These are phyloP conservation scores for Candida tetrigidarum DNA, from an alignment of 1,139 yeast genomes.

Conservation along the genomic window DNA sequence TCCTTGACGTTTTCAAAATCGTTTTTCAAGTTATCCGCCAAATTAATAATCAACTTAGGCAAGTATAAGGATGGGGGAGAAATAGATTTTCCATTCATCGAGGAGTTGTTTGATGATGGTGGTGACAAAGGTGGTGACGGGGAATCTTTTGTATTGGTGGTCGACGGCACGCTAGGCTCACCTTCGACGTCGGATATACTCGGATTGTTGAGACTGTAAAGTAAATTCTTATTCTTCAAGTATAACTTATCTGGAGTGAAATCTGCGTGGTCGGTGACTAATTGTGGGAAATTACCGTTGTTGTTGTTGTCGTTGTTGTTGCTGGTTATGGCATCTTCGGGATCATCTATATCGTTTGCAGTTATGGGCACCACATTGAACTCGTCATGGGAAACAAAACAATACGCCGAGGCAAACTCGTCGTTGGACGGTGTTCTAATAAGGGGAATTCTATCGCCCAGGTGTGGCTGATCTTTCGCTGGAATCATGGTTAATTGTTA, in stretches of 20 bases:
- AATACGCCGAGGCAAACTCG: constrained; percentile 28
- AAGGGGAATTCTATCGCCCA: background rate
- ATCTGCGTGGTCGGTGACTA: constrained; percentile 19
- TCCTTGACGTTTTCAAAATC: constrained; percentile 36
- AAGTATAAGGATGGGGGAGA: constrained; percentile 42
- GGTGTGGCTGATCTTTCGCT: background rate
- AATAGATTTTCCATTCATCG: constrained; percentile 11
- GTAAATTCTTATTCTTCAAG: constrained; percentile 39
- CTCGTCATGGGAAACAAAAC: constrained; percentile 42
- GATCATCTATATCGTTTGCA: constrained; percentile 6
- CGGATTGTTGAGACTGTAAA: constrained; percentile 49
- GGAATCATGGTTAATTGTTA: background rate
- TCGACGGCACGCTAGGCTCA: constrained; percentile 20
- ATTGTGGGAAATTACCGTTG: background rate
- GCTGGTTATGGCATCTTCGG: constrained; percentile 3
- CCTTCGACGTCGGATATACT: constrained; percentile 44
- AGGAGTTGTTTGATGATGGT: constrained; percentile 13
- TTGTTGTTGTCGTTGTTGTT: no score
- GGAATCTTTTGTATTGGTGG: constrained; percentile 4
- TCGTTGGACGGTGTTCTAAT: background rate
- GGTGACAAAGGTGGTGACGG: constrained; percentile 20
- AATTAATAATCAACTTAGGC: constrained; percentile 40
- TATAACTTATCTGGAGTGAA: constrained; percentile 28
- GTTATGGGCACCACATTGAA: constrained; percentile 43
- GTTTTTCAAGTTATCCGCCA: constrained; percentile 33